Percentiles rank a stretch among this genome's conserved stretches.
These are phyloP conservation scores for Xylaria cubensis DNA, from an alignment of 495 filamentous ascomycete genomes.

Conservation along the genomic window DNA sequence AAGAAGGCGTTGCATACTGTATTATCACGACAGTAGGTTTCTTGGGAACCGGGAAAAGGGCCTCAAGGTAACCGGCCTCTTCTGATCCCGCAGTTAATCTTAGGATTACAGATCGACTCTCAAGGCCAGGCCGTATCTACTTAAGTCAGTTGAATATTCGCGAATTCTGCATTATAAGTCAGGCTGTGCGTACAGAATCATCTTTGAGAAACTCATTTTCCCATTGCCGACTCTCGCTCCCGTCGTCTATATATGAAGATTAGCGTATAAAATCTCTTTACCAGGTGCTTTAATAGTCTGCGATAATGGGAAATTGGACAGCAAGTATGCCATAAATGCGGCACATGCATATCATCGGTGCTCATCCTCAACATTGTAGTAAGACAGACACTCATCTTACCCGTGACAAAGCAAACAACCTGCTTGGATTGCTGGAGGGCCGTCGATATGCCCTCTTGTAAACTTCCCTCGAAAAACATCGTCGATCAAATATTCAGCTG, in stretches of 20 bases:
- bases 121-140: conserved; percentile 58
- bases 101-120: conserved; percentile 67
- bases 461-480: conserved; percentile 81
- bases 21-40: conserved; percentile 82
- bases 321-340: not conserved
- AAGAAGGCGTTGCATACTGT: conserved; percentile 55
- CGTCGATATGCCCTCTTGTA: conserved; percentile 77
- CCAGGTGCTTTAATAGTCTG: not conserved
- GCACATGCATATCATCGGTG: not conserved
- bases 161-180: not conserved
- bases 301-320: not conserved
- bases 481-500: not conserved
- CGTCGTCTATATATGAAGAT: conserved; percentile 57
- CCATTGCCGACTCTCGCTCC: conserved; percentile 72
- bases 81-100: conserved; percentile 71
- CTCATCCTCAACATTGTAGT: not conserved
- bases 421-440: conserved; percentile 68
- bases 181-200: conserved; percentile 53
- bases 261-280: conserved; percentile 4
- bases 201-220: conserved; percentile 74
- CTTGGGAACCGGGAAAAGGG: conserved; percentile 76
- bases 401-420: conserved; percentile 58
- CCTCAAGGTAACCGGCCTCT: conserved; percentile 80
- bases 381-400: conserved; percentile 34
- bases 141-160: conserved; percentile 17